Conservation (phyloP, 2,329 filamentous ascomycete genomes). For the Thelonectria blattea region DNA sequence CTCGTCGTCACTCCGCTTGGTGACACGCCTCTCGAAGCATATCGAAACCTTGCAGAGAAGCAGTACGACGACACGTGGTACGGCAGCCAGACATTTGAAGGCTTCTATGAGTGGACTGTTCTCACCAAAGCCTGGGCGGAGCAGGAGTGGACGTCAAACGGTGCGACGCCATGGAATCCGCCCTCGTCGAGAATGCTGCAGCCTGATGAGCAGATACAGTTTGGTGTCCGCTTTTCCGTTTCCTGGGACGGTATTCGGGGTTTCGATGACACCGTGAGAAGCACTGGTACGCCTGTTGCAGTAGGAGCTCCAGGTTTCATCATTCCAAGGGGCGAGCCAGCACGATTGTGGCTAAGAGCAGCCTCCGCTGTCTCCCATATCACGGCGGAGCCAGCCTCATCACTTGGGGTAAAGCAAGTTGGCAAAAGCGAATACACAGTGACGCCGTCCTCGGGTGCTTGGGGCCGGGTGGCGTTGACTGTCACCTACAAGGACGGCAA, state of each 20-base stretch:
- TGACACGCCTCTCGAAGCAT: conserved; percentile 58
- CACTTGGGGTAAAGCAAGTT: conserved; percentile 43
- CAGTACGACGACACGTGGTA: conserved; percentile 50
- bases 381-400: conserved; percentile 44
- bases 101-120: conserved; percentile 66
- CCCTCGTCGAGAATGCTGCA: conserved; percentile 54
- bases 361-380: conserved; percentile 49
- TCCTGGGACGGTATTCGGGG: conserved; percentile 49
- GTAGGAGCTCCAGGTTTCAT: conserved; percentile 62
- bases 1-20: conserved; percentile 61
- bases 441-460: conserved; percentile 49
- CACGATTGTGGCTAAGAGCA: conserved; percentile 53
- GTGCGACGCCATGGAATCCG: conserved; percentile 59
- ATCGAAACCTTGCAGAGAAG: conserved; percentile 57
- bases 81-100: conserved; percentile 62
- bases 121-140: conserved; percentile 61
- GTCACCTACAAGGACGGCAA: conserved; percentile 55
- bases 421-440: conserved; percentile 48
- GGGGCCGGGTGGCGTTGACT: conserved; percentile 56
- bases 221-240: conserved; percentile 59
- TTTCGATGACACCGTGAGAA: conserved; percentile 54
- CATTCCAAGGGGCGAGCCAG: conserved; percentile 53
- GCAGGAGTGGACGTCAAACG: conserved; percentile 56
- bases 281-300: conserved; percentile 54
- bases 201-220: conserved; percentile 52